Evolutionary conservation across 2,329 filamentous ascomycete species (phyloP).

Genomic region (Aspergillaceae sp.): DNA sequence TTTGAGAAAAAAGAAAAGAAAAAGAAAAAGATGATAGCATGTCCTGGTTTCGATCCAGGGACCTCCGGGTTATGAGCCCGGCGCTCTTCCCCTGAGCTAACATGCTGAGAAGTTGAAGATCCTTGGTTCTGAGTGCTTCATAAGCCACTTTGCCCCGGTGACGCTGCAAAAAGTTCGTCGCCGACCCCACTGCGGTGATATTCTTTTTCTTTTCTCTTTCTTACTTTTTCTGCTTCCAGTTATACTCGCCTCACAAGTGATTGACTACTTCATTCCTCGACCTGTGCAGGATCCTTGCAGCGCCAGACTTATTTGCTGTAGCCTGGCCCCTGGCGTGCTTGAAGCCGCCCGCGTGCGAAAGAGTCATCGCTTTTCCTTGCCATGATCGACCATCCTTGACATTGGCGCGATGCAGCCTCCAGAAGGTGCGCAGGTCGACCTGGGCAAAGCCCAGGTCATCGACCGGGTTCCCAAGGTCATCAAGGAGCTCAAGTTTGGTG

Average conservation of each 20-base stretch:
- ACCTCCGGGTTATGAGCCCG: slow-evolving; percentile 42
- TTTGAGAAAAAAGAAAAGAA: too few relatives aligned
- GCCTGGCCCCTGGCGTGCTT: slow-evolving; percentile 1
- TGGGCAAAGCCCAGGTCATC: slow-evolving; percentile 75
- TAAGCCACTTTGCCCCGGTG: too few relatives aligned
- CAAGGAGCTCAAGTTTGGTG: slow-evolving; percentile 87
- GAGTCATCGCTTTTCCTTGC: slow-evolving; percentile 21
- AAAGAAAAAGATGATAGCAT: slow-evolving; percentile 7
- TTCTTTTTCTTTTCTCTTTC: slow-evolving; percentile 3
- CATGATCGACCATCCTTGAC: slow-evolving; percentile 30
- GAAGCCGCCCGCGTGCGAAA: slow-evolving; percentile 9
- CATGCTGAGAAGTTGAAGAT: slow-evolving; percentile 19
- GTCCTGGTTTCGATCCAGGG: slow-evolving; percentile 24
- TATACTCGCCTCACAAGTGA: too few relatives aligned
- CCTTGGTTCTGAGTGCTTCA: too few relatives aligned
- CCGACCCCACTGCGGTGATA: slow-evolving; percentile 16
- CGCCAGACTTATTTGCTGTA: too few relatives aligned
- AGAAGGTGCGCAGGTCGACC: slow-evolving; percentile 39
- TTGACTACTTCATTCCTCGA: too few relatives aligned
- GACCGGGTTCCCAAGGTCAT: slow-evolving; percentile 86
- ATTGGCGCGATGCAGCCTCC: slow-evolving; percentile 32
- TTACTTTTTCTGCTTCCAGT: not conserved
- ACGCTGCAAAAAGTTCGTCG: slow-evolving; percentile 13
- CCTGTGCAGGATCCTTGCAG: too few relatives aligned
- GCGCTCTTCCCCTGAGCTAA: slow-evolving; percentile 40